Evolutionary conservation across 2,329 filamentous ascomycete genomes (phyloP).

Genomic region (Cladosporium austrohemisphaericum): DNA sequence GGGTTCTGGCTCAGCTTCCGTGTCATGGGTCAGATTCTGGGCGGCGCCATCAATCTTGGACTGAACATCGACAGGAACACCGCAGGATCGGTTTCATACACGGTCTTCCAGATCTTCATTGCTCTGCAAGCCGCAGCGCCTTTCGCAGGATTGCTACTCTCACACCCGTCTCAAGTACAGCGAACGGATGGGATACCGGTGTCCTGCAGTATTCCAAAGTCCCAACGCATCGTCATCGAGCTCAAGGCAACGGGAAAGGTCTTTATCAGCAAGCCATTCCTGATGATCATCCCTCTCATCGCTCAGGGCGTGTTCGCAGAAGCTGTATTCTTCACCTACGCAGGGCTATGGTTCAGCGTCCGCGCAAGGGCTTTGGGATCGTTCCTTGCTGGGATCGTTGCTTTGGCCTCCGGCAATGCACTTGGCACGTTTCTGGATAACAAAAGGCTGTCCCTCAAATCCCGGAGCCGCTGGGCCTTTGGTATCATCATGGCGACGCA

Average conservation of each 20-base stretch:
- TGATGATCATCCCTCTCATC: slow-evolving; percentile 65
- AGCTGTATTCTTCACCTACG: slow-evolving; percentile 66
- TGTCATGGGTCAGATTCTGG: slow-evolving; percentile 64
- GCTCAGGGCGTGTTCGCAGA: slow-evolving; percentile 68
- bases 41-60: slow-evolving; percentile 67
- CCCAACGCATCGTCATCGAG: slow-evolving; percentile 55
- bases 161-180: slow-evolving; percentile 58
- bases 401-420: slow-evolving; percentile 62
- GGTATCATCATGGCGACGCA: slow-evolving; percentile 53
- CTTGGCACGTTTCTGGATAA: slow-evolving; percentile 63
- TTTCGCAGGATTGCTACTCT: slow-evolving; percentile 62
- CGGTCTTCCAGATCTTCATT: slow-evolving; percentile 67
- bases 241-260: slow-evolving; percentile 56
- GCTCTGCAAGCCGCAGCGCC: slow-evolving; percentile 64
- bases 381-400: slow-evolving; percentile 65
- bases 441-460: slow-evolving; percentile 51
- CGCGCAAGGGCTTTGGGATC: slow-evolving; percentile 66
- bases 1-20: slow-evolving; percentile 65
- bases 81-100: slow-evolving; percentile 65
- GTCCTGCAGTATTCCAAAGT: slow-evolving; percentile 49
- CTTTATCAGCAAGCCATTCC: slow-evolving; percentile 59
- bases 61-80: slow-evolving; percentile 56
- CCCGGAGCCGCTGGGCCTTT: slow-evolving; percentile 55
- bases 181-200: slow-evolving; percentile 63
- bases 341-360: slow-evolving; percentile 63